phyloP scores from a whole-genome alignment of 1,284 basidiomycete genomes.

The Testicularia cyperi region DNA sequence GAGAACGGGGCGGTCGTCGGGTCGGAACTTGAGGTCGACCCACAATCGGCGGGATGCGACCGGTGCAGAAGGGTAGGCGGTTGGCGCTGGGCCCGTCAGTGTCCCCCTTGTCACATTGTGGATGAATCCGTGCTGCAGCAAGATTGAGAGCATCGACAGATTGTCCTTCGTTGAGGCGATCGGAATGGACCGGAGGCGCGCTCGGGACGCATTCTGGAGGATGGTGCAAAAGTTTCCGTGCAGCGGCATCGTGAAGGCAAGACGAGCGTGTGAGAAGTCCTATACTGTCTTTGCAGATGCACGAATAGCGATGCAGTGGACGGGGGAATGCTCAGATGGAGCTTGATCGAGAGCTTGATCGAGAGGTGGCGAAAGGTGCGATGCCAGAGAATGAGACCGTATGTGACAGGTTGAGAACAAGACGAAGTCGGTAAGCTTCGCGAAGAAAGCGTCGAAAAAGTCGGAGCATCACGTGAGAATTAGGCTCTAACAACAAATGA shows the following conservation, averaged over 20 bases:
- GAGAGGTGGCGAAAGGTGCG: too few relatives aligned
- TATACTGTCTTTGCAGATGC: too few relatives aligned
- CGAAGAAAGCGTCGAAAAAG: too few relatives aligned
- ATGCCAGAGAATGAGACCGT: too few relatives aligned
- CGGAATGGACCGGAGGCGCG: conserved; percentile 72
- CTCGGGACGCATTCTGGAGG: conserved; percentile 82
- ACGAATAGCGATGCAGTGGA: too few relatives aligned
- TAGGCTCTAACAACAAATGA: too few relatives aligned
- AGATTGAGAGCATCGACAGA: conserved; percentile 77
- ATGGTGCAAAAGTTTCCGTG: conserved; percentile 76
- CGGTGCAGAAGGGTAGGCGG: conserved; percentile 66
- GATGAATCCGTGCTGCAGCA: conserved; percentile 82
- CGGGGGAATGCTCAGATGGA: too few relatives aligned
- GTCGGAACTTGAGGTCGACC: conserved; percentile 83
- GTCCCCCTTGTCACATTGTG: conserved; percentile 79
- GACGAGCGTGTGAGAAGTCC: too few relatives aligned
- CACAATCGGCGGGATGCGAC: conserved; percentile 66
- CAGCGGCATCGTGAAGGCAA: conserved; percentile 63
- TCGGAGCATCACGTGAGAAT: too few relatives aligned
- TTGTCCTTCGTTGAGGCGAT: conserved; percentile 80
- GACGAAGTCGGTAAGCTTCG: too few relatives aligned
- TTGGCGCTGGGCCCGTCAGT: conserved; percentile 68
- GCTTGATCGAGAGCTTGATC: too few relatives aligned
- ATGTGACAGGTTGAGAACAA: too few relatives aligned
- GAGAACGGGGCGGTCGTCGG: conserved; percentile 76